These are phyloP conservation scores for Coniochaeta pulveracea DNA, from an alignment of 2,329 filamentous ascomycete genomes.

Conservation along the genomic window DNA sequence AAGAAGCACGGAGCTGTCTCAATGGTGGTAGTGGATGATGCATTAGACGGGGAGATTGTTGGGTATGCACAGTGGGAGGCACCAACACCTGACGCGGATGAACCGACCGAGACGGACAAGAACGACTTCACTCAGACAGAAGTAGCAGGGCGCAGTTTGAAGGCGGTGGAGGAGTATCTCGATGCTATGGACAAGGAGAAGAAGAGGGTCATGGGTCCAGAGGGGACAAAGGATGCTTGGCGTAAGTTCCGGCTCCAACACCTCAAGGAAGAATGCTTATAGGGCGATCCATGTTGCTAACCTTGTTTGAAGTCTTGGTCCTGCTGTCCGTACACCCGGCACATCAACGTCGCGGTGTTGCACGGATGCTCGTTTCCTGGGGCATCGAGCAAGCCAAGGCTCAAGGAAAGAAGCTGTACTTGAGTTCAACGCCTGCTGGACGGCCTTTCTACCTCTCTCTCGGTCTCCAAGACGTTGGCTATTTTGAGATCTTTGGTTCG, in stretches of 20 bases:
- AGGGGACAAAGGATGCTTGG: not conserved
- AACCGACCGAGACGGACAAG: not conserved
- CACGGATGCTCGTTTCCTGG: slow-evolving; percentile 2
- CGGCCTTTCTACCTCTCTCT: slow-evolving; percentile 1
- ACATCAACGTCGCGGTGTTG: slow-evolving; percentile 2
- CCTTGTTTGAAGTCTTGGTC: not conserved
- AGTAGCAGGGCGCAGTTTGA: not conserved
- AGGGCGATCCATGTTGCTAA: not conserved
- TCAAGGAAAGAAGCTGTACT: not conserved
- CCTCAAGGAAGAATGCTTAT: not conserved
- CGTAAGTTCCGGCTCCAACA: not conserved
- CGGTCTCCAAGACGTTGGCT: slow-evolving; percentile 2
- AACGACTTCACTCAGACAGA: not conserved
- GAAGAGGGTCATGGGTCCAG: not conserved
- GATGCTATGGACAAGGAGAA: not conserved
- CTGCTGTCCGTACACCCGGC: slow-evolving; percentile 1
- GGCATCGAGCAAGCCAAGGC: slow-evolving; percentile 1
- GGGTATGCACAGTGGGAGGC: slow-evolving; percentile 2
- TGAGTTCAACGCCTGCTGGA: slow-evolving; percentile 2
- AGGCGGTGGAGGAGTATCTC: not conserved
- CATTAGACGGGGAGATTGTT: not conserved
- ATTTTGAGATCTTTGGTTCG: not conserved
- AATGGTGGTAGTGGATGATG: slow-evolving; percentile 2
- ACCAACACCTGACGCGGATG: not conserved
- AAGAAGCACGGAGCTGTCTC: not conserved